phyloP scores from a whole-genome alignment of 306 rosid genomes.

The Vachellia collinsii region DNA sequence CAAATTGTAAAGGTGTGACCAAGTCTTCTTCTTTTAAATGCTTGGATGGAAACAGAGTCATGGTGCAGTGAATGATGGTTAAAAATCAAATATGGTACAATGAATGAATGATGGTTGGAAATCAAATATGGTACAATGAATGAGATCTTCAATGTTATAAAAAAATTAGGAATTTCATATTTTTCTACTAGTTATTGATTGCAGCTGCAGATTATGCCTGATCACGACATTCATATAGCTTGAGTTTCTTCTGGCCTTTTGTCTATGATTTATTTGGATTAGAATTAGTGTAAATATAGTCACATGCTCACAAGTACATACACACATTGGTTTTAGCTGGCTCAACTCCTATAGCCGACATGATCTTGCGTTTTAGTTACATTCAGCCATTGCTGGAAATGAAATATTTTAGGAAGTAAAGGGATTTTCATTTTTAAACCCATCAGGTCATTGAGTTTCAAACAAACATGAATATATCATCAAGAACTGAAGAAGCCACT shows the following conservation, averaged over 20 bases:
- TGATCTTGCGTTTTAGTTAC: not conserved
- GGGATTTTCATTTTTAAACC: not conserved
- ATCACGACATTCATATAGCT: not conserved
- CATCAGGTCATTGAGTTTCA: not conserved
- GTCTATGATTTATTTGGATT: not conserved
- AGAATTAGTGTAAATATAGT: not conserved
- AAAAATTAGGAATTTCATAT: not conserved
- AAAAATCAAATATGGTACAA: not conserved
- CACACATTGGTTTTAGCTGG: not conserved
- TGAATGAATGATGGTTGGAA: not conserved
- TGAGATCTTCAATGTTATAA: not conserved
- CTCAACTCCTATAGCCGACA: not conserved
- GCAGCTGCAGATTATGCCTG: not conserved
- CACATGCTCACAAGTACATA: not conserved
- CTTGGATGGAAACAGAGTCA: slow-evolving; percentile 14
- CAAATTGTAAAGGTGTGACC: slow-evolving; percentile 77
- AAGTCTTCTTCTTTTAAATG: slow-evolving; percentile 18
- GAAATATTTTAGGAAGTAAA: not conserved
- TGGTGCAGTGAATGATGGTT: not conserved
- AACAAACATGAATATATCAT: not conserved
- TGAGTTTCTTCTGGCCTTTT: slow-evolving; percentile 18
- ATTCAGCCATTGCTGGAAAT: not conserved
- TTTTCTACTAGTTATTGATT: not conserved
- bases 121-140: not conserved
- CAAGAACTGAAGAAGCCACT: not conserved